Conservation (phyloP, 371 early-diverging fungal genomes). For the Mucor sp. region DNA sequence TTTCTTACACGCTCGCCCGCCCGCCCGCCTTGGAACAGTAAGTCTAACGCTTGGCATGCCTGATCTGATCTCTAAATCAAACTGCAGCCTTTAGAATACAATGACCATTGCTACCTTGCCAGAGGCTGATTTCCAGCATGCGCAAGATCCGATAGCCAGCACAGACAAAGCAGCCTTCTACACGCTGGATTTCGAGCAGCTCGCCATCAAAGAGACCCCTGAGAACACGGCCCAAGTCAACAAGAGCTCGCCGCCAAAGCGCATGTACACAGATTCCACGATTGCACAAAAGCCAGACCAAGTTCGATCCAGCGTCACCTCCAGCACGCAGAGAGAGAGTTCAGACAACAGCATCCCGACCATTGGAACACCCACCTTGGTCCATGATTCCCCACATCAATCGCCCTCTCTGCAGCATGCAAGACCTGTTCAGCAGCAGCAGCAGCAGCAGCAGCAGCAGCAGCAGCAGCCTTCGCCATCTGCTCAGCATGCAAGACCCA, state of each 20-base stretch:
- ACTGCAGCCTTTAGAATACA: background rate
- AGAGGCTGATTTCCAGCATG: background rate
- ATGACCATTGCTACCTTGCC: constrained; percentile 7
- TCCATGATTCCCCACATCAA: background rate
- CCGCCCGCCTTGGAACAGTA: background rate
- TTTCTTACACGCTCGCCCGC: too few species aligned
- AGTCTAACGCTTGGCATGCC: background rate
- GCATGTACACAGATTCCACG: constrained; percentile 3
- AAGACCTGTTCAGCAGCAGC: background rate
- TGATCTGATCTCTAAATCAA: background rate
- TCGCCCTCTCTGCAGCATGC: background rate
- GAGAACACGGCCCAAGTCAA: background rate
- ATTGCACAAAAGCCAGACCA: constrained; percentile 3
- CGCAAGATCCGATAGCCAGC: background rate
- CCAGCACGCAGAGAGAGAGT: background rate
- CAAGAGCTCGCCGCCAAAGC: background rate
- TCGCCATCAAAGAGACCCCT: background rate
- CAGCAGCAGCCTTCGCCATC: constrained; percentile 6
- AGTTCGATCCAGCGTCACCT: background rate
- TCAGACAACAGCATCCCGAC: background rate
- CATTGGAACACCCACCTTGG: background rate
- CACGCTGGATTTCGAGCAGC: background rate
- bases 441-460: background rate
- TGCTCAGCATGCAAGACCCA: background rate
- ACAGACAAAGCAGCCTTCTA: background rate